phyloP scores from a whole-genome alignment of 108 stramenopile species.

The Schizochytrium sp. region DNA sequence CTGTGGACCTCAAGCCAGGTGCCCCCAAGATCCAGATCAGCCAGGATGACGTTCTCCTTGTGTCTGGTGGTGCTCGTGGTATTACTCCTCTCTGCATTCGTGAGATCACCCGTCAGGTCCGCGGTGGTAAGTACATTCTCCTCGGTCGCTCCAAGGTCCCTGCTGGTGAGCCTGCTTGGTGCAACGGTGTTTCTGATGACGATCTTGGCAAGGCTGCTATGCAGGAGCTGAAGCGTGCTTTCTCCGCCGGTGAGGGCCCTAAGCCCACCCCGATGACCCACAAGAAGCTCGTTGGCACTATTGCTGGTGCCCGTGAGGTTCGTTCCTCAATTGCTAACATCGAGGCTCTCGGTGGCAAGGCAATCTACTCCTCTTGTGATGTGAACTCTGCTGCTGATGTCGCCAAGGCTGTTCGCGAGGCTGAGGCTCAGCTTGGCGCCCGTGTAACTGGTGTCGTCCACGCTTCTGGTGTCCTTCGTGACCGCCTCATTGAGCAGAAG shows the following conservation, averaged over 20 bases:
- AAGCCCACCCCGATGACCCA: background rate
- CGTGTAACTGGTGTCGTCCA: conserved; percentile 22
- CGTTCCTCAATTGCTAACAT: conserved; percentile 18
- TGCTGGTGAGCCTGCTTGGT: background rate
- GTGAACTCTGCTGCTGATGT: conserved; percentile 29
- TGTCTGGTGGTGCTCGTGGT: conserved; percentile 30
- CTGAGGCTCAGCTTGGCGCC: conserved; percentile 23
- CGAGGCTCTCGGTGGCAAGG: conserved; percentile 35
- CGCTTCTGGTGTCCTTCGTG: conserved; percentile 25
- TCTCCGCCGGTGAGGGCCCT: conserved; percentile 10
- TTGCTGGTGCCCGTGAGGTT: conserved; percentile 23
- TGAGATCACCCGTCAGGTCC: conserved; percentile 33
- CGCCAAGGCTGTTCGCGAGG: conserved; percentile 41
- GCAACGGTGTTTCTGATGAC: conserved; percentile 3
- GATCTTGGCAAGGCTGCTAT: conserved; percentile 21
- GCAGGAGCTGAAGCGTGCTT: conserved; percentile 44
- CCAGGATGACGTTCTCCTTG: conserved; percentile 4
- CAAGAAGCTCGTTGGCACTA: conserved; percentile 22
- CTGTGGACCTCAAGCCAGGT: background rate
- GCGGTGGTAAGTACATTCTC: conserved; percentile 36
- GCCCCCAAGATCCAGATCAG: conserved; percentile 8
- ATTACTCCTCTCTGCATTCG: conserved; percentile 34
- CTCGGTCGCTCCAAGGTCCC: conserved; percentile 28
- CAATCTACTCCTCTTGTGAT: conserved; percentile 36
- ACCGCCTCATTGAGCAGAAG: conserved; percentile 43